These are phyloP conservation scores for Calonectria pseudoreteaudii DNA, from an alignment of 2,329 filamentous ascomycete species.

Conservation along the genomic window DNA sequence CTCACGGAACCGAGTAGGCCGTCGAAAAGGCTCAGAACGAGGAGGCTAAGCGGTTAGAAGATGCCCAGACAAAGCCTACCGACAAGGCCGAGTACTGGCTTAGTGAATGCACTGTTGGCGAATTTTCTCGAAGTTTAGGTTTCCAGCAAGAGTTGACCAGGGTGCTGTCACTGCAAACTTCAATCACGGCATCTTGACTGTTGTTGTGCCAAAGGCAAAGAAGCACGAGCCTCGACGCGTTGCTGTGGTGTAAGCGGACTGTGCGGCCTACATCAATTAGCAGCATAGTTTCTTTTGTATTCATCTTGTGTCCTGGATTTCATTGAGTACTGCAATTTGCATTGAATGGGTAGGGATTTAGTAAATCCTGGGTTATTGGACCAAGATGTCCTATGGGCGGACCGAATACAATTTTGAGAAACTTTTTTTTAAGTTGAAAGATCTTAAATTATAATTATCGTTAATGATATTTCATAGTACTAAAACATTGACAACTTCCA, in stretches of 20 bases:
- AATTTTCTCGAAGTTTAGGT: conserved; percentile 76
- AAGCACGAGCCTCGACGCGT: conserved; percentile 69
- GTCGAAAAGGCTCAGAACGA: neutral
- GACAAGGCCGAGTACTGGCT: conserved; percentile 76
- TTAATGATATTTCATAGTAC: too few relatives aligned
- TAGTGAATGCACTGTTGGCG: conserved; percentile 73
- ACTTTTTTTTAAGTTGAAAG: too few relatives aligned
- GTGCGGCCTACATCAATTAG: neutral
- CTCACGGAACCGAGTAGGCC: conserved; percentile 17
- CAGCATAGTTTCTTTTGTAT: neutral
- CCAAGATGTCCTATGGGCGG: too few relatives aligned
- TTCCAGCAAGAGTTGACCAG: conserved; percentile 73
- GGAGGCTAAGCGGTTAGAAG: conserved; percentile 33
- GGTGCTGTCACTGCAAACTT: conserved; percentile 71
- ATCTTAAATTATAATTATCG: too few relatives aligned
- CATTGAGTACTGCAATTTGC: conserved; percentile 14
- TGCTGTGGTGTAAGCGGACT: conserved; percentile 57
- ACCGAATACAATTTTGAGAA: too few relatives aligned
- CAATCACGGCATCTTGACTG: conserved; percentile 73
- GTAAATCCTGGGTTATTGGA: too few relatives aligned
- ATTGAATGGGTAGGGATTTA: neutral
- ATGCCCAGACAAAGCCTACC: conserved; percentile 45
- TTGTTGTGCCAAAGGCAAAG: conserved; percentile 76
- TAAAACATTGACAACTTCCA: too few relatives aligned
- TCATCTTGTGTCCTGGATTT: neutral